Evolutionary conservation across 495 filamentous ascomycete genomes (phyloP), one percentile per base, ranked within the genome.

Genomic region (Penicillium fimorum): DNA sequence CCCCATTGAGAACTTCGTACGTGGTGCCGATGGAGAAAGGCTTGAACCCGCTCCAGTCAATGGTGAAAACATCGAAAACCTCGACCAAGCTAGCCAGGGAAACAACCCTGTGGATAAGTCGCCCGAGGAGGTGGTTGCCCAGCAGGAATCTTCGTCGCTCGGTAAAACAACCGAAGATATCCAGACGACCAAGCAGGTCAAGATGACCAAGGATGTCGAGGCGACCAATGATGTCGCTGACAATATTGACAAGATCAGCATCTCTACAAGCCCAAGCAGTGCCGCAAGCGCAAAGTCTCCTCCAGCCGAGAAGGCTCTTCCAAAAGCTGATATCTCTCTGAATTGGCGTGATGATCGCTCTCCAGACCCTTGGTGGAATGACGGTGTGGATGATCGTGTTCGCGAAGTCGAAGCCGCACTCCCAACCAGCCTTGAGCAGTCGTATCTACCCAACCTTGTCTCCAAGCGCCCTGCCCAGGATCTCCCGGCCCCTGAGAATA

Each of bases 401-500:
- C 9, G 18, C 9, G n/a, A 32, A 11, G 18, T 33, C n/a, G n/a
- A 47, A 5, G 12, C 30, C 1, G 29, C 32, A 9, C 45, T 47
- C 9, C 45, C 45, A 4, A 32, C n/a, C 17, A 47, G 27, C 17
- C 45, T 47, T 20, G 45, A 6, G 3, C 27, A 47, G 29, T 17
- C 35, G 6, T 17, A 0, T 38, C 10, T 17, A 17, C 7, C 15
- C 35, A 38, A 38, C 2, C 6, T 5, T 38, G 15, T 6, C 7
- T 2, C 15, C 8, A 38, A 17, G 3, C 11, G 10, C n/a, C 7
- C n/a, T 2, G 5, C 2, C 37, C 30, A 52, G 11, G 11, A 9
- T 17, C 40, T 55, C 48, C 56, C 63, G 12, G 22, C 63, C 18
- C 45, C 59, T 9, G 48, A 57, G 55, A 76, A 71, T 1, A 90